Evolutionary conservation across 257 asterid genomes (phyloP), one percentile per base, ranked within the genome.

Genomic region (Solanum chaucha): DNA sequence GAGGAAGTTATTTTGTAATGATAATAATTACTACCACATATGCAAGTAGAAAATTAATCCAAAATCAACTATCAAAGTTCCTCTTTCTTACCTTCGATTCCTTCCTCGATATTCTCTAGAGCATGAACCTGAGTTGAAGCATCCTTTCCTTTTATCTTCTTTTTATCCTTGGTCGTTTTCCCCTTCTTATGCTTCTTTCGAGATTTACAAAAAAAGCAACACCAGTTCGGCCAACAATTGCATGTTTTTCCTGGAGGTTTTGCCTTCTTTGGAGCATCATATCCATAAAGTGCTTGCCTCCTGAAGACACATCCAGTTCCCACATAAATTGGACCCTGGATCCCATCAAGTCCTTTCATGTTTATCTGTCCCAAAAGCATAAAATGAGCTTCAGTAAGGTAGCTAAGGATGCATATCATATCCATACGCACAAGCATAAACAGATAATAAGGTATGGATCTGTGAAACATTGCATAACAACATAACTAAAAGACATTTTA

Each of bases 281-380:
- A 93, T 75, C 98, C 98, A 72, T 94, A 94, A 70, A 94, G 89
- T 0, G 98, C 98, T 77, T 90, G 95, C 90, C 98, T 92, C 86
- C 96, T 90, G 83, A 94, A 94, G 87, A 93, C 93, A 6, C 96
- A 92, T 86, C 98, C 96, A 41, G 96, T 94, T 83, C 98, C 98
- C 40, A 93, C 96, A 24, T 93, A 94, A 40, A 94, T 90, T 5
- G 98, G 98, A 38, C 98, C 98, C 90, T 94, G 98, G 64, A 94
- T 93, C 86, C 98, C 96, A 48, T 94, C 98, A 61, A 93, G 93
- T 35, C 96, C 98, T 89, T 93, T 92, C 98, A 94, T 92, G 82
- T 93, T 94, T 81, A 94, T 94, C 98, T 94, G 92, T 35, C 9
- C 86, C 86, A 75, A 87, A 87, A 70, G 55, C 86, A 80, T 44